phyloP scores from a whole-genome alignment of 2,329 filamentous ascomycete genomes.

The Cladosporium sp. region DNA sequence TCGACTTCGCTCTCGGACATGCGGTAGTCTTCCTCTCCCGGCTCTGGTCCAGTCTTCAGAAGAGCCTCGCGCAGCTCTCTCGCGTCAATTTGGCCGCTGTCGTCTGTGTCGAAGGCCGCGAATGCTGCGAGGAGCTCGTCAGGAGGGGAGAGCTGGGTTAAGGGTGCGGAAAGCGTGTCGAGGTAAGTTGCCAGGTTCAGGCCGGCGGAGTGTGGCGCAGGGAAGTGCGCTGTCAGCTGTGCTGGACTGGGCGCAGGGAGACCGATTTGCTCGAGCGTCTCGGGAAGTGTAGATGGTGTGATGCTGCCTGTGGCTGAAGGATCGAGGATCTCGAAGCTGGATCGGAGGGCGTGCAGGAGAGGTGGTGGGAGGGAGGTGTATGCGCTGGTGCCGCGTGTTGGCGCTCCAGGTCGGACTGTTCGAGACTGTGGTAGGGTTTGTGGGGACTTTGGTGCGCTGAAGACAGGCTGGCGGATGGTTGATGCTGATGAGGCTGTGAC shows the following conservation, averaged over 20 bases:
- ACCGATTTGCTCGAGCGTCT: conserved; percentile 83
- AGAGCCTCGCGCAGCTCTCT: conserved; percentile 77
- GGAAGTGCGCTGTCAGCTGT: conserved; percentile 78
- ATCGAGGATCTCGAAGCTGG: conserved; percentile 91
- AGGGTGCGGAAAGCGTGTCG: conserved; percentile 69
- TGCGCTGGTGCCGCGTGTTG: conserved; percentile 13
- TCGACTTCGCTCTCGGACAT: conserved; percentile 74
- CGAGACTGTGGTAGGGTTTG: neutral
- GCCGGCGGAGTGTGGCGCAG: conserved; percentile 58
- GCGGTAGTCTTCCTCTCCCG: conserved; percentile 54
- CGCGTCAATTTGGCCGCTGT: conserved; percentile 87
- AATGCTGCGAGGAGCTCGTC: conserved; percentile 84
- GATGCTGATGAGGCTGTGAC: conserved; percentile 30
- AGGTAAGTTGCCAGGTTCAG: conserved; percentile 83
- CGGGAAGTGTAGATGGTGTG: conserved; percentile 74
- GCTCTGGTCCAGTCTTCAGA: conserved; percentile 73
- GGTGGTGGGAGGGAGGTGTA: conserved; percentile 71
- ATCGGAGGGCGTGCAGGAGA: conserved; percentile 80
- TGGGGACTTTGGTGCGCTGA: conserved; percentile 10
- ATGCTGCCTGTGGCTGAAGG: conserved; percentile 80
- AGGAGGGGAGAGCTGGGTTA: conserved; percentile 69
- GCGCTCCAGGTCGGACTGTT: conserved; percentile 12
- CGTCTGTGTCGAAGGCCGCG: conserved; percentile 91
- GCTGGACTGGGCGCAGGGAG: conserved; percentile 62
- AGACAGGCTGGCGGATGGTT: conserved; percentile 20